A percentile compares a stretch with the other conserved stretches of the same genome.
Evolutionary conservation across 805 yeast species (phyloP).

Genomic region (Candida manassasensis): DNA sequence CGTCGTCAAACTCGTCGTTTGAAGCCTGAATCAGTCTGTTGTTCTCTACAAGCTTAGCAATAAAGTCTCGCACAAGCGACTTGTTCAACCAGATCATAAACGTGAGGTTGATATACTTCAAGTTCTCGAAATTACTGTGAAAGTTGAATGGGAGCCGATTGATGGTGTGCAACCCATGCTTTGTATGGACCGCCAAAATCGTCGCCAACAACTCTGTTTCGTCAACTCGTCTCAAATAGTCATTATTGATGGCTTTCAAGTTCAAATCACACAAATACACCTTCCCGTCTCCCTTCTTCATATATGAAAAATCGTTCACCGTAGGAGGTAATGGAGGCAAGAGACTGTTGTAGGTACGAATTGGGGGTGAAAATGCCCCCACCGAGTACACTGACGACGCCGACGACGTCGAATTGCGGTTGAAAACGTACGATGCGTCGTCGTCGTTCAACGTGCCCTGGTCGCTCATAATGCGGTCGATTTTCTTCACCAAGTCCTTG

Average conservation of each 20-base stretch:
- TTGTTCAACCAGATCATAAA: conserved; percentile 48
- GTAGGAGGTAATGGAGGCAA: conserved; percentile 33
- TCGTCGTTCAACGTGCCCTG: background rate
- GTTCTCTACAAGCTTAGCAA: conserved; percentile 22
- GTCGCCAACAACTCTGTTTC: conserved; percentile 28
- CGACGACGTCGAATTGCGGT: conserved; percentile 10
- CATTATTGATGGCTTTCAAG: conserved; percentile 33
- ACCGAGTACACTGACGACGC: conserved; percentile 24
- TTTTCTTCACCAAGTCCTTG: conserved; percentile 20
- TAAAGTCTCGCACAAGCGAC: conserved; percentile 29
- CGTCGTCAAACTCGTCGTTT: conserved; percentile 7
- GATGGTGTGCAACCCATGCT: conserved; percentile 6
- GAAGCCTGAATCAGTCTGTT: conserved; percentile 1
- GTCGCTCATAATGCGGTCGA: conserved; percentile 19
- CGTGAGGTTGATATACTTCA: conserved; percentile 37
- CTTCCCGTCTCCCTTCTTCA: conserved; percentile 25
- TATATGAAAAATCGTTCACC: conserved; percentile 24
- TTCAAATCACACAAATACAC: conserved; percentile 39
- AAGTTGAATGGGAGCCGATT: conserved; percentile 1
- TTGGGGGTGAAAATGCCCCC: conserved; percentile 24
- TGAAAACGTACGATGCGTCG: background rate
- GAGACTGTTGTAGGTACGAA: conserved; percentile 33
- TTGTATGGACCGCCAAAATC: conserved; percentile 24
- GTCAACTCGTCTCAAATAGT: conserved; percentile 25
- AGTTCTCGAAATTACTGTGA: conserved; percentile 11